These are phyloP conservation scores for Magnusiomyces tetraspermus DNA, from an alignment of 1,139 yeast genomes.

Conservation along the genomic window DNA sequence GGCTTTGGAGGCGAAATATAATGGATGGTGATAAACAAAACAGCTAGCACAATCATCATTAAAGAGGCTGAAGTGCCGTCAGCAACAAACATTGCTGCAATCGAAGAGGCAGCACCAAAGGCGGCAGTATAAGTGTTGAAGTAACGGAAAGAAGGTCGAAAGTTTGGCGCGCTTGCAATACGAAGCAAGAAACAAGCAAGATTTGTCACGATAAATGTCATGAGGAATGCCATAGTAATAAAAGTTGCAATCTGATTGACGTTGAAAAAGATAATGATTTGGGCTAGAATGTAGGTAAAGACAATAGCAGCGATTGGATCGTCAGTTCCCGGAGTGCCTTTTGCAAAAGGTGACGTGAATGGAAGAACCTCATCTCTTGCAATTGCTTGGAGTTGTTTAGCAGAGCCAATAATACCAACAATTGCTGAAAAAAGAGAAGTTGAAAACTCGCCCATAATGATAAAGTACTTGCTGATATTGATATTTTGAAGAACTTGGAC, in stretches of 20 bases:
- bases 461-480: slow-evolving; percentile 56
- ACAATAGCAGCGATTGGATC: slow-evolving; percentile 57
- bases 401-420: slow-evolving; percentile 93
- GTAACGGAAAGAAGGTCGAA: slow-evolving; percentile 85
- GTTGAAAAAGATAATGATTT: slow-evolving; percentile 74
- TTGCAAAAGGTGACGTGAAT: slow-evolving; percentile 52
- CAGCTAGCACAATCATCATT: slow-evolving; percentile 54
- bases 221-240: slow-evolving; percentile 91
- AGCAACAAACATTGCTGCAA: slow-evolving; percentile 84
- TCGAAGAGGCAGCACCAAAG: slow-evolving; percentile 58
- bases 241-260: slow-evolving; percentile 90
- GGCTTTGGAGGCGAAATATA: slow-evolving; percentile 88
- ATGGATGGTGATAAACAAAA: slow-evolving; percentile 69
- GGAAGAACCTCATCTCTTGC: slow-evolving; percentile 82
- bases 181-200: slow-evolving; percentile 82
- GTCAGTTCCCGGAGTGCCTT: slow-evolving; percentile 34
- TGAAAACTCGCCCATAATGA: slow-evolving; percentile 80
- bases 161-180: slow-evolving; percentile 90
- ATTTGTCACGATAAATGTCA: slow-evolving; percentile 91
- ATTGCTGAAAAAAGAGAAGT: slow-evolving; percentile 86
- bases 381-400: slow-evolving; percentile 80
- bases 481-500: slow-evolving; percentile 78
- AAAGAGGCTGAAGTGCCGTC: slow-evolving; percentile 82
- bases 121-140: slow-evolving; percentile 78
- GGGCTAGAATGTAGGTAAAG: slow-evolving; percentile 74